Evolutionary conservation across 129 eudicot genomes (phyloP).

Genomic region (Centrapalus pauciflorus): DNA sequence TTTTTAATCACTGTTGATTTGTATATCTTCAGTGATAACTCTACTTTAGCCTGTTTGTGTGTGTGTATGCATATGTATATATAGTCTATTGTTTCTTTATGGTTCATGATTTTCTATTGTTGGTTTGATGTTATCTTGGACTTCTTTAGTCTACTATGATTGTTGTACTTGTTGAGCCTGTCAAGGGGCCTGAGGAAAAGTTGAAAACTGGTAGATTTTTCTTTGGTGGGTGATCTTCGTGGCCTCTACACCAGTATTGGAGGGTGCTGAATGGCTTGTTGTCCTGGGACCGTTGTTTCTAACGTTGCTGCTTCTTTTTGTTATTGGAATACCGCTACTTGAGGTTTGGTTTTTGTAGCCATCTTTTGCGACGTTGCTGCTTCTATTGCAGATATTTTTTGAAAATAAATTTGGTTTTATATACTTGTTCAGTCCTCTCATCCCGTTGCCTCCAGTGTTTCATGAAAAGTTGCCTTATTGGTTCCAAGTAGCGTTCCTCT

Average conservation of each 20-base stretch:
- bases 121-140: no score
- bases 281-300: constrained; percentile 80
- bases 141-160: no score
- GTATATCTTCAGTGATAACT: no score
- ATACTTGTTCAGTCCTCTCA: constrained; percentile 64
- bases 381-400: no score
- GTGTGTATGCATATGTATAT: no score
- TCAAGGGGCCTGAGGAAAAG: no score
- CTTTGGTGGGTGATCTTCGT: constrained; percentile 99
- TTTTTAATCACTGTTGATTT: no score
- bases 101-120: no score
- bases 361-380: no score
- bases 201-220: constrained; percentile 71
- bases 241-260: constrained; percentile 72
- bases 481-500: constrained; percentile 68
- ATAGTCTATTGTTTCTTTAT: no score
- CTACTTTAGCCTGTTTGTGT: no score
- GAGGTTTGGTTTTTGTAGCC: constrained; percentile 50
- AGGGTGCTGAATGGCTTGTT: constrained; percentile 93
- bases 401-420: background rate
- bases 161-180: no score
- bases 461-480: constrained; percentile 67
- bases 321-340: constrained; percentile 91
- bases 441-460: constrained; percentile 66
- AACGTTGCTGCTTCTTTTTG: constrained; percentile 76